Base-by-base conservation (phyloP, 164 flowering plant genomes). In the Vitis cinerea region DNA sequence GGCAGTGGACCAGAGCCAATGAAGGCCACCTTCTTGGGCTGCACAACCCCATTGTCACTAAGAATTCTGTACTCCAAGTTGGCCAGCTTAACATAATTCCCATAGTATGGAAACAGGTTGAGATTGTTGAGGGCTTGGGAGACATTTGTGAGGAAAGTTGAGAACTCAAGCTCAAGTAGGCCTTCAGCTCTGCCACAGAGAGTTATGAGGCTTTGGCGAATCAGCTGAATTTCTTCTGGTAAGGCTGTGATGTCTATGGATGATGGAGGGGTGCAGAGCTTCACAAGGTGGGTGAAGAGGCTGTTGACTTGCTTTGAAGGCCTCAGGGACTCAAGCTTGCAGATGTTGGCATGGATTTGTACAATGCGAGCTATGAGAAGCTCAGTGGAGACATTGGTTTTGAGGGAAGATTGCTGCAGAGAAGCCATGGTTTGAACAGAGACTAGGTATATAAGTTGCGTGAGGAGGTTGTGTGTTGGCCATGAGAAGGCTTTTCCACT, bases 1-100 rank as follows among this genome's bases (percentile, higher is more conserved):
- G 91, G 91, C 80, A 89, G 65, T 9, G 89, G 87, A 62, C 93
- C 93, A 1, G 93, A 89, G 16, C 91, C 93, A 11, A 87, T 69
- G 48, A 89, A 89, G n/a, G 90, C 93, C 1, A 89, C 76, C 57
- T 74, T 79, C 59, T 80, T 82, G 1, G 91, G 88, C 7, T 70
- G 67, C 50, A 54, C 57, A 3, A 74, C 55, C 0, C 80, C 79
- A 63, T 84, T 74, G 8, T 80, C 68, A 3, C 1, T 15, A 1
- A 84, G 76, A 49, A 87, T 80, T 11, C 4, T 68, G 68, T 74
- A 64, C 55, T 87, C 93, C 4, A 84, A 29, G 13, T 23, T 30
- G 37, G 81, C 85, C 10, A 89, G 75, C 44, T 85, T 79, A 53
- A 87, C 68, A 57, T 86, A 86, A 82, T 88, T 86, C 12, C 44